Percentiles rank a stretch among this genome's conserved stretches.
Evolutionary conservation across 179 eudicot genomes (phyloP).

Genomic region (Monotropa hypopitys): DNA sequence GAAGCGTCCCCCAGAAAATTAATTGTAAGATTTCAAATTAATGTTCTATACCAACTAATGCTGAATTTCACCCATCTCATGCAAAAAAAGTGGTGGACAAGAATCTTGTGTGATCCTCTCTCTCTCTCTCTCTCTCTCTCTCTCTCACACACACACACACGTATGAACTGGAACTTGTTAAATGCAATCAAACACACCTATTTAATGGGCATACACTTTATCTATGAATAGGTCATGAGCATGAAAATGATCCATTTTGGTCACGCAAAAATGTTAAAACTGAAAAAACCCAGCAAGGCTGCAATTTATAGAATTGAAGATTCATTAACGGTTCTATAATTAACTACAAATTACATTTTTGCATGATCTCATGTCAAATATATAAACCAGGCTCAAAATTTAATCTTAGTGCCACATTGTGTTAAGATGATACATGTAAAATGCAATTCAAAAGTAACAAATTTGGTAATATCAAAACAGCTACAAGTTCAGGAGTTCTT

Average conservation of each 20-base stretch:
- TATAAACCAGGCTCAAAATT: background rate
- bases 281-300: background rate
- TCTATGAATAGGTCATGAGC: background rate
- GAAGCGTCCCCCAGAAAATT: conserved; percentile 31
- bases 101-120: background rate
- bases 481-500: conserved; percentile 23
- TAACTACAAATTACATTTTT: background rate
- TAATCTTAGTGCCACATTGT: background rate
- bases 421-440: background rate
- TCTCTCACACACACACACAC: no score
- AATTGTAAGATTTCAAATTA: background rate
- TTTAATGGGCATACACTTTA: background rate
- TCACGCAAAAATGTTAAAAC: background rate
- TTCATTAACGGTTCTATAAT: background rate
- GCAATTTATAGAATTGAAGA: background rate
- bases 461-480: background rate
- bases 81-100: background rate
- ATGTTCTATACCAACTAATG: background rate
- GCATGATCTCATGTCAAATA: background rate
- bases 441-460: no score
- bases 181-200: background rate
- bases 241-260: background rate
- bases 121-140: background rate
- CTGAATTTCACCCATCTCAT: background rate
- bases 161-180: background rate